These are phyloP conservation scores for Picochlorum sp. DNA, from an alignment of 139 green algal species.

Conservation along the genomic window DNA sequence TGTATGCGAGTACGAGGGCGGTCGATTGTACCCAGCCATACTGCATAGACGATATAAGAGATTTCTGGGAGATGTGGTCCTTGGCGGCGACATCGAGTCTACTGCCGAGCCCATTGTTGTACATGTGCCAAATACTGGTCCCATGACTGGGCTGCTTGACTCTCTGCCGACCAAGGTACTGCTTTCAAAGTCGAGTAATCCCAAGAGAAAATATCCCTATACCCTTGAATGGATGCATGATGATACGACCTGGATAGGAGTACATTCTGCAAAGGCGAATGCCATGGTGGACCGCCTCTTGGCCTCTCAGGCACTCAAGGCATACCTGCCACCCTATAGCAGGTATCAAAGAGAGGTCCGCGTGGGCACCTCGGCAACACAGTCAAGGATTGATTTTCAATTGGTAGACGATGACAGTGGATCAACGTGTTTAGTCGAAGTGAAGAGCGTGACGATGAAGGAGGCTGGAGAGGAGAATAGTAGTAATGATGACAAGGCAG, in stretches of 20 bases:
- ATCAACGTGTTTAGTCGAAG: slow-evolving; percentile 37
- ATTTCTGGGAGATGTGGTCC: slow-evolving; percentile 51
- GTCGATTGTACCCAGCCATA: slow-evolving; percentile 4
- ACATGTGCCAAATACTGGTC: slow-evolving; percentile 58
- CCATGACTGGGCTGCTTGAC: slow-evolving; percentile 36
- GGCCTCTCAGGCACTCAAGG: slow-evolving; percentile 12
- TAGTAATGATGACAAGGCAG: slow-evolving; percentile 4
- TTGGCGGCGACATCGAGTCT: background rate
- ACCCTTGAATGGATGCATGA: slow-evolving; percentile 46
- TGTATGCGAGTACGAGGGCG: no score
- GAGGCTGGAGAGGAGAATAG: slow-evolving; percentile 12
- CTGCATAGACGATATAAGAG: slow-evolving; percentile 52
- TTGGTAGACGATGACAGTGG: slow-evolving; percentile 10
- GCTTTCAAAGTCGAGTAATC: background rate
- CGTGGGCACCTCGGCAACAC: slow-evolving; percentile 16
- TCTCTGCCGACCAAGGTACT: background rate
- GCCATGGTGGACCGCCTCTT: slow-evolving; percentile 37
- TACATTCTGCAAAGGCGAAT: slow-evolving; percentile 55
- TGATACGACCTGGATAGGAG: slow-evolving; percentile 24
- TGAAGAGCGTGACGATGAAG: slow-evolving; percentile 52
- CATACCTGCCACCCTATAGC: slow-evolving; percentile 23
- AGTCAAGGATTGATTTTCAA: slow-evolving; percentile 29
- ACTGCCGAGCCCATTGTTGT: slow-evolving; percentile 13
- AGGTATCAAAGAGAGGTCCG: slow-evolving; percentile 35
- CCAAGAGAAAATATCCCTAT: slow-evolving; percentile 41